These are phyloP conservation scores for Phlegmacium glaucopus DNA, from an alignment of 768 basidiomycete species.

Conservation along the genomic window DNA sequence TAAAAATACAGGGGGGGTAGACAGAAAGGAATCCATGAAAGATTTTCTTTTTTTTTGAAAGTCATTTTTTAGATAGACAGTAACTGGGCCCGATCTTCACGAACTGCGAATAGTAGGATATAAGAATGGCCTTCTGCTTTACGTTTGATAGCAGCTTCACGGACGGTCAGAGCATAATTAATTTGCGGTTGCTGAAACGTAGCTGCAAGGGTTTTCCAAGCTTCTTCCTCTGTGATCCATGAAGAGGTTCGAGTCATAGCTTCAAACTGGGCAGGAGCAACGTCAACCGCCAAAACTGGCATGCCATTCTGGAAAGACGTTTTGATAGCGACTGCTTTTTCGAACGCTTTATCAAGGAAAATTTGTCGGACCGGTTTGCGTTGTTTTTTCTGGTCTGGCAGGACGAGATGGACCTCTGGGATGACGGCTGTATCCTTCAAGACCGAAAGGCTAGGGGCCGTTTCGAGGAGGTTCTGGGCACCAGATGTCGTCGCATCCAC, in stretches of 20 bases:
- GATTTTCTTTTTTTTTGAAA: too few relatives aligned
- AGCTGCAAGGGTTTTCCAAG: constrained; percentile 58
- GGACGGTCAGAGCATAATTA: constrained; percentile 63
- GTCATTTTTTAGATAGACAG: constrained; percentile 28
- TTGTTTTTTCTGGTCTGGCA: constrained; percentile 75
- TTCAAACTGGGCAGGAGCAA: constrained; percentile 59
- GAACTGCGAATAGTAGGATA: constrained; percentile 60
- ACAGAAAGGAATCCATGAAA: too few relatives aligned
- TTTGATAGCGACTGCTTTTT: constrained; percentile 55
- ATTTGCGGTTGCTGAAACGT: constrained; percentile 55
- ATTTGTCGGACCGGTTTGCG: constrained; percentile 70
- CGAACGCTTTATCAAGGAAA: constrained; percentile 68
- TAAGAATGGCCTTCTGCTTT: constrained; percentile 63
- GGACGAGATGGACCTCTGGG: constrained; percentile 58
- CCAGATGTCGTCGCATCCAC: constrained; percentile 66
- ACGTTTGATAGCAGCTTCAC: constrained; percentile 60
- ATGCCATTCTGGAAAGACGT: constrained; percentile 55
- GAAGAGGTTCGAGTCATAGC: constrained; percentile 48
- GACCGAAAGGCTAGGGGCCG: constrained; percentile 24
- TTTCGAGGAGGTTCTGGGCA: constrained; percentile 41
- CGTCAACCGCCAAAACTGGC: constrained; percentile 72
- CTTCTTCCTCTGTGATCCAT: constrained; percentile 77
- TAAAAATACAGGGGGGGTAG: neutral
- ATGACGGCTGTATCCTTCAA: constrained; percentile 35
- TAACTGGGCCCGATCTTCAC: constrained; percentile 68